A percentile compares a stretch with the other conserved stretches of the same genome.
Conservation (phyloP, 192 early-diverging fungal genomes). For the Podila verticillata region DNA sequence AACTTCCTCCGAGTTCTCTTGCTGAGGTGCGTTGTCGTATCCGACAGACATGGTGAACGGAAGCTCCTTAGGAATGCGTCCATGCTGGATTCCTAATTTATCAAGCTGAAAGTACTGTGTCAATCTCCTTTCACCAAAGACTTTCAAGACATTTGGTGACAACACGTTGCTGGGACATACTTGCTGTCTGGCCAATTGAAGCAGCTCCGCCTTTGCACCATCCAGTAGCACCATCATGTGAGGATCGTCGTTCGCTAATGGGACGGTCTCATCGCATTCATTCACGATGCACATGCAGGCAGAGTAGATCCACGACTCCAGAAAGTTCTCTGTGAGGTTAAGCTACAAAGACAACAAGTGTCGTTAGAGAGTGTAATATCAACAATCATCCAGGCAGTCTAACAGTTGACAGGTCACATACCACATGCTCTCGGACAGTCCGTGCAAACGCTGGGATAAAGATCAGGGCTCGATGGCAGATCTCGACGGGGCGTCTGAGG, state of each 20-base stretch:
- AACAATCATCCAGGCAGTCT: neutral
- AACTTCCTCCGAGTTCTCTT: conserved; percentile 11
- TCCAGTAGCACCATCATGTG: conserved; percentile 67
- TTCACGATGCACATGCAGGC: conserved; percentile 79
- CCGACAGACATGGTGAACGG: conserved; percentile 66
- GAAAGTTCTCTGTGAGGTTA: conserved; percentile 68
- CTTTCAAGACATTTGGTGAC: neutral
- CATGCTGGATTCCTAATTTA: conserved; percentile 70
- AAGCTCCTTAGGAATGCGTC: conserved; percentile 60
- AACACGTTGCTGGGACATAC: conserved; percentile 40
- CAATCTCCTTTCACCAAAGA: too few relatives aligned
- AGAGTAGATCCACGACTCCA: conserved; percentile 85
- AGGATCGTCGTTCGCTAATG: conserved; percentile 52
- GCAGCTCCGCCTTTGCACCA: conserved; percentile 77
- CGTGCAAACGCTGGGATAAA: conserved; percentile 80
- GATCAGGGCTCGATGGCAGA: conserved; percentile 73
- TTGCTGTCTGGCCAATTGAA: conserved; percentile 81
- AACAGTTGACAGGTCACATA: conserved; percentile 19
- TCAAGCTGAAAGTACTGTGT: conserved; percentile 66
- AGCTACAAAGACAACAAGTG: conserved; percentile 11
- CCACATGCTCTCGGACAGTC: conserved; percentile 77
- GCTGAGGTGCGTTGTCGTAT: conserved; percentile 17
- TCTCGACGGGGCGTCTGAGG: conserved; percentile 70
- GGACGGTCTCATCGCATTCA: conserved; percentile 81
- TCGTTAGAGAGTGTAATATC: neutral